A percentile compares a stretch with the other conserved stretches of the same genome.
These are phyloP conservation scores for Erigeron canadensis DNA, from an alignment of 129 eudicot species.

Conservation along the genomic window DNA sequence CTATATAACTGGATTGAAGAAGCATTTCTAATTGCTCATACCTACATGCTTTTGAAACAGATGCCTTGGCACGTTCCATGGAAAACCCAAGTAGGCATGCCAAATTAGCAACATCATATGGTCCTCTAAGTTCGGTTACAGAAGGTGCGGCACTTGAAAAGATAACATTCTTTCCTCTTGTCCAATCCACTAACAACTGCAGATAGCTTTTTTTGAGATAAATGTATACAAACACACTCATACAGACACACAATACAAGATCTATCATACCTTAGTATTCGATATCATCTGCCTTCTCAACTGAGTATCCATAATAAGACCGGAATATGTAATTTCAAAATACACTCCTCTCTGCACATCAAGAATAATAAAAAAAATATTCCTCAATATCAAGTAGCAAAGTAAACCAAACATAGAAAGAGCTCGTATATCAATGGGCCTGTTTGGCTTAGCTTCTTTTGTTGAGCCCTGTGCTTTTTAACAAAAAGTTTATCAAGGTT, in stretches of 20 bases:
- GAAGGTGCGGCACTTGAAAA: constrained; percentile 80
- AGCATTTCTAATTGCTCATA: background rate
- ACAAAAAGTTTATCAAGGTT: too few relatives aligned
- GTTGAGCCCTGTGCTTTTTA: too few relatives aligned
- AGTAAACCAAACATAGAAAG: background rate
- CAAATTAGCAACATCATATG: constrained; percentile 36
- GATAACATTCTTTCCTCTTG: constrained; percentile 73
- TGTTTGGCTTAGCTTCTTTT: background rate
- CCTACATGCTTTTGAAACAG: constrained; percentile 21
- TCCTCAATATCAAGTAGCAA: constrained; percentile 4
- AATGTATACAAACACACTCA: background rate
- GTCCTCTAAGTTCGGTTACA: constrained; percentile 82
- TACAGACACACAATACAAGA: background rate
- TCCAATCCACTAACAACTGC: constrained; percentile 95
- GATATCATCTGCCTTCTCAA: constrained; percentile 74
- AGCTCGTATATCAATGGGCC: background rate
- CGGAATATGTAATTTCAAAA: constrained; percentile 76
- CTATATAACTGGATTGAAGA: background rate
- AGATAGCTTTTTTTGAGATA: constrained; percentile 5
- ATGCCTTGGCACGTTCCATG: constrained; percentile 64
- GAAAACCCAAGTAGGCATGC: constrained; percentile 16
- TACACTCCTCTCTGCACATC: constrained; percentile 79
- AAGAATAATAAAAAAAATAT: constrained; percentile 16
- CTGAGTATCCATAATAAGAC: constrained; percentile 67
- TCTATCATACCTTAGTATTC: constrained; percentile 63